Evolutionary conservation across 73 alveolate genomes (phyloP).

Genomic region (Durusdinium trenchii): DNA sequence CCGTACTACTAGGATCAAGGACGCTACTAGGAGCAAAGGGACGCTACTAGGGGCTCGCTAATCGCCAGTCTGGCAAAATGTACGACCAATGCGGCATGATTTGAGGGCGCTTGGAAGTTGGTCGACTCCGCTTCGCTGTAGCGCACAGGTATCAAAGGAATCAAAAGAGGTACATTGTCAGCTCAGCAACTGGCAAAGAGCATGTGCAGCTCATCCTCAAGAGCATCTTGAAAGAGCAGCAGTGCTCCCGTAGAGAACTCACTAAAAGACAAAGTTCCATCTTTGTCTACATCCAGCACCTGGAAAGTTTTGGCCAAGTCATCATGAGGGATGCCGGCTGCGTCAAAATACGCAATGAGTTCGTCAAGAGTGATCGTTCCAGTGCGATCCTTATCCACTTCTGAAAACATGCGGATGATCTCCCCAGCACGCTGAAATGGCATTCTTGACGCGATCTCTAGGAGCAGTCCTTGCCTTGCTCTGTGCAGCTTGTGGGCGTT

Average conservation of each 20-base stretch:
- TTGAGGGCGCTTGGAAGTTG: no score
- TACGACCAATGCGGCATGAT: no score
- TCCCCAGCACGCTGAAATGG: constrained; percentile 83
- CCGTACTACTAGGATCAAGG: no score
- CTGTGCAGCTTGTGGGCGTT: constrained; percentile 93
- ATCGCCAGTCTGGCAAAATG: no score
- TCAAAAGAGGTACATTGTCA: no score
- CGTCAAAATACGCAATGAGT: constrained; percentile 32
- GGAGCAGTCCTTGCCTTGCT: constrained; percentile 73
- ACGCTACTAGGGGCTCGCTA: no score
- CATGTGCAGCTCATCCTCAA: constrained; percentile 80
- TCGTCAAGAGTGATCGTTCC: constrained; percentile 86
- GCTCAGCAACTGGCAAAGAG: constrained; percentile 29
- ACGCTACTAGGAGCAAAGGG: no score
- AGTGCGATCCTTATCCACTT: constrained; percentile 67
- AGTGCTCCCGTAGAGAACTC: constrained; percentile 81
- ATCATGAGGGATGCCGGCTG: constrained; percentile 16
- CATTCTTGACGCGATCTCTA: constrained; percentile 78
- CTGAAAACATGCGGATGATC: constrained; percentile 55
- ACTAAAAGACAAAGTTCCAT: constrained; percentile 72
- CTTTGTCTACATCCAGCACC: constrained; percentile 57
- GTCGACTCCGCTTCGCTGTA: no score
- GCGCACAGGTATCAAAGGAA: no score
- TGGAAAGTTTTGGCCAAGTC: constrained; percentile 74
- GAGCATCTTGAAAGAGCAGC: constrained; percentile 76